These are phyloP conservation scores for Aristolochia fimbriata DNA, from an alignment of 164 flowering plant genomes.

Conservation along the genomic window DNA sequence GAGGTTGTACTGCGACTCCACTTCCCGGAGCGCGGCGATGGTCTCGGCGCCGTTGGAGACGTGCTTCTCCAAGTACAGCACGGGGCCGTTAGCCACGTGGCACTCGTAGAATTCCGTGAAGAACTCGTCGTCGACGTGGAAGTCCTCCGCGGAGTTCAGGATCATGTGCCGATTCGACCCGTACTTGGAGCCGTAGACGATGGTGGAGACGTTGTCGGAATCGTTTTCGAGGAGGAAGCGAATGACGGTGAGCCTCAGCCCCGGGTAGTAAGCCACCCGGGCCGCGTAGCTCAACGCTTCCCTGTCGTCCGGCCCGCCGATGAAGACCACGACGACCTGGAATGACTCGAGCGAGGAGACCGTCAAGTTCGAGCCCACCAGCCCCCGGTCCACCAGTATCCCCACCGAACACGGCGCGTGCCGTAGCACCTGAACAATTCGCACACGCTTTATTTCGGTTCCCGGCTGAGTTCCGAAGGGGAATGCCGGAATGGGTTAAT, in stretches of 20 bases:
- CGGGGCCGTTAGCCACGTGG: constrained; percentile 2
- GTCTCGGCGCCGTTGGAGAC: constrained; percentile 16
- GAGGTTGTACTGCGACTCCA: constrained; percentile 2
- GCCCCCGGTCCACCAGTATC: constrained; percentile 18
- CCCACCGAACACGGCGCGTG: constrained; percentile 20
- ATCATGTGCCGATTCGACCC: background rate
- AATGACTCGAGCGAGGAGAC: constrained; percentile 4
- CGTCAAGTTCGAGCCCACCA: constrained; percentile 6
- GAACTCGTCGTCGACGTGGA: constrained; percentile 8
- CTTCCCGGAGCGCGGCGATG: constrained; percentile 5
- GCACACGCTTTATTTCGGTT: too few species aligned
- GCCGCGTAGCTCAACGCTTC: constrained; percentile 10
- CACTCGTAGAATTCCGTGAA: constrained; percentile 5
- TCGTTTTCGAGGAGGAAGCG: constrained; percentile 8
- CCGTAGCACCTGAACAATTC: constrained; percentile 8
- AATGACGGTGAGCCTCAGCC: constrained; percentile 4
- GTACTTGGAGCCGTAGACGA: background rate
- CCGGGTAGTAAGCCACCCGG: constrained; percentile 14
- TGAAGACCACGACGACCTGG: constrained; percentile 13
- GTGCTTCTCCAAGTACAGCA: constrained; percentile 10
- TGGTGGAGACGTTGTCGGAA: too few species aligned
- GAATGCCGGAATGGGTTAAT: too few species aligned
- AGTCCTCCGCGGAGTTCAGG: constrained; percentile 1
- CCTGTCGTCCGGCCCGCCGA: constrained; percentile 19
- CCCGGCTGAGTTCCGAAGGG: too few species aligned